Evolutionary conservation across 2,329 filamentous ascomycete genomes (phyloP).

Genomic region (Ascochyta clinopodiicola): DNA sequence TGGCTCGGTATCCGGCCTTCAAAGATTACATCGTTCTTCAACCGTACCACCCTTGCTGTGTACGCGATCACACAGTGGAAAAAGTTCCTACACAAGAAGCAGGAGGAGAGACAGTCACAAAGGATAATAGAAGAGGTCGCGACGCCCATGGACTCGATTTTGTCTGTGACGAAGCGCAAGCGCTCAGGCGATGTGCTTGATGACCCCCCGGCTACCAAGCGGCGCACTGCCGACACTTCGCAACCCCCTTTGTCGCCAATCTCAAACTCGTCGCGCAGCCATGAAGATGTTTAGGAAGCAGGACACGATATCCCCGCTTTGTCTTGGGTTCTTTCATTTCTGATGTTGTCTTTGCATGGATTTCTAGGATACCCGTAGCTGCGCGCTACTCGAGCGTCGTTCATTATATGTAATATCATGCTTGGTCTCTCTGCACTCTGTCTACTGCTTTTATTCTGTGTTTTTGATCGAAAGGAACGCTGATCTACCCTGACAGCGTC

Average conservation of each 20-base stretch:
- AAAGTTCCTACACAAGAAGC: slow-evolving; percentile 29
- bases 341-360: not conserved
- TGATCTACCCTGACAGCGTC: not conserved
- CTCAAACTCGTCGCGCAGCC: slow-evolving; percentile 26
- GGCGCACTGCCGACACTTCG: slow-evolving; percentile 21
- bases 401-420: not conserved
- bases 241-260: slow-evolving; percentile 38
- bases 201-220: slow-evolving; percentile 26
- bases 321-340: not conserved
- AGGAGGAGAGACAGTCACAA: slow-evolving; percentile 17
- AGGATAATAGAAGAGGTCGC: not conserved
- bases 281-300: not conserved
- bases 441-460: not conserved
- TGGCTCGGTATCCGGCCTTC: slow-evolving; percentile 41
- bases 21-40: slow-evolving; percentile 29
- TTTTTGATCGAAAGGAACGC: not conserved
- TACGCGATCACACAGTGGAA: slow-evolving; percentile 40
- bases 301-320: not conserved
- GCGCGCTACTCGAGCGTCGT: slow-evolving; percentile 1
- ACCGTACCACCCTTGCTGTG: slow-evolving; percentile 34
- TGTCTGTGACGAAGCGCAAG: slow-evolving; percentile 24
- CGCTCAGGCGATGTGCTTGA: slow-evolving; percentile 24
- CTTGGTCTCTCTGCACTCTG: not conserved
- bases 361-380: slow-evolving; percentile 16
- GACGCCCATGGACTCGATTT: slow-evolving; percentile 1